These are phyloP conservation scores for Solanum sitiens DNA, from an alignment of 257 asterid species.

Conservation along the genomic window DNA sequence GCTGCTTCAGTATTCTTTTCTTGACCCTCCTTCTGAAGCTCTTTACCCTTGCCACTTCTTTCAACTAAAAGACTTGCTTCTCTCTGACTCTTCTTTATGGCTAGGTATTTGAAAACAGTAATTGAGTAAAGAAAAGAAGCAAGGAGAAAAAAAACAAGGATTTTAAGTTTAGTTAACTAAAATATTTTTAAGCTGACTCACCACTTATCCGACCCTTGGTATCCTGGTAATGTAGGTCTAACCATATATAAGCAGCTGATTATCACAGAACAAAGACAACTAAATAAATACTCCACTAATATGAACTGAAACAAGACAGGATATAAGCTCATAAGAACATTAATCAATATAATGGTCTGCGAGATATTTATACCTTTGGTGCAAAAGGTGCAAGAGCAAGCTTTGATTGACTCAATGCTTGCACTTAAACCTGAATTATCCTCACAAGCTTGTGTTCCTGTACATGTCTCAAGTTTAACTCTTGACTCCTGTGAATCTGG, in stretches of 20 bases:
- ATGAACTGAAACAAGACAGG: background rate
- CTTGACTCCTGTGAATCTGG: slow-evolving; percentile 75
- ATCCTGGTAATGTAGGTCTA: slow-evolving; percentile 83
- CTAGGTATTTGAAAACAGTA: slow-evolving; percentile 16
- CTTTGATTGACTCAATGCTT: slow-evolving; percentile 32
- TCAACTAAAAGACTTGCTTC: slow-evolving; percentile 71
- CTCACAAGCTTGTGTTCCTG: slow-evolving; percentile 22
- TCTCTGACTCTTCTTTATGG: slow-evolving; percentile 56
- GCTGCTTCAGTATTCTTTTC: slow-evolving; percentile 17
- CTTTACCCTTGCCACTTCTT: slow-evolving; percentile 37
- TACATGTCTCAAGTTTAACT: slow-evolving; percentile 34
- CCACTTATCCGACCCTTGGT: slow-evolving; percentile 65
- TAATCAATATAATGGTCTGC: background rate
- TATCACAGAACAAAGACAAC: slow-evolving; percentile 2
- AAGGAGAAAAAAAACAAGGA: background rate
- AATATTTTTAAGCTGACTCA: slow-evolving; percentile 7
- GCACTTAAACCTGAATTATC: slow-evolving; percentile 18
- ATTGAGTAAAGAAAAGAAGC: background rate
- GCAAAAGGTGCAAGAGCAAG: slow-evolving; percentile 78
- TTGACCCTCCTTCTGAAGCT: slow-evolving; percentile 17
- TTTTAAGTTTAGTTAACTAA: background rate
- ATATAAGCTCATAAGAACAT: background rate
- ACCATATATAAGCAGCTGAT: slow-evolving; percentile 73
- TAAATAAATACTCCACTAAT: background rate
- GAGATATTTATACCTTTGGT: slow-evolving; percentile 45